A percentile compares a stretch with the other conserved stretches of the same genome.
phyloP scores from a whole-genome alignment of 208 protist genomes.

The Crithidia bombi region DNA sequence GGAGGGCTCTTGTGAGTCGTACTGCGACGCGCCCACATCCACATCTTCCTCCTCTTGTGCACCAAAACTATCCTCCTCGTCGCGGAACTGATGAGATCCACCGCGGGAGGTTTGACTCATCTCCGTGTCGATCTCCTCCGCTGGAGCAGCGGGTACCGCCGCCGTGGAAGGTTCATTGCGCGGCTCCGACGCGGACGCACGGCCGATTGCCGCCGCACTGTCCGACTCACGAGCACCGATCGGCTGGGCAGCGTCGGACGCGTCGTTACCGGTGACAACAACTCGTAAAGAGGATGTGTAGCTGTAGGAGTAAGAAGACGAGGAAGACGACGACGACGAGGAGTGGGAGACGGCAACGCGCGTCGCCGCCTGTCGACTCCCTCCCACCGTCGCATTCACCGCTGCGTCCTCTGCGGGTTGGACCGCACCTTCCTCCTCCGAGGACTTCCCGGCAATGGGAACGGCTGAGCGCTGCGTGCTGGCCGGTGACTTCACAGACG shows the following conservation, averaged over 20 bases:
- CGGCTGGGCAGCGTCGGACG: neutral
- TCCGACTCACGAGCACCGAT: neutral
- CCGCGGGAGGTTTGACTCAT: neutral
- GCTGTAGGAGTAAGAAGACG: neutral
- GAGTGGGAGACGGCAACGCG: neutral
- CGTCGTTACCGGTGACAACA: neutral
- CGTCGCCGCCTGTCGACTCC: neutral
- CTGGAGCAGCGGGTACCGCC: neutral
- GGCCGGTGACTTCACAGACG: neutral
- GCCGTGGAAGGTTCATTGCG: neutral
- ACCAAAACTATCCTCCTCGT: neutral
- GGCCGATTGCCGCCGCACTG: neutral
- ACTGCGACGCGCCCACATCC: neutral
- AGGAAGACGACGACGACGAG: neutral
- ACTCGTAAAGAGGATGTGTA: neutral
- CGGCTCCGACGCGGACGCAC: neutral
- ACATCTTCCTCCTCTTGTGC: neutral
- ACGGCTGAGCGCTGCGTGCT: neutral
- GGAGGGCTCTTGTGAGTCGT: neutral
- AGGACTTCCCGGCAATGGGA: neutral
- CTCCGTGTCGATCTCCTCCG: slow-evolving; percentile 8
- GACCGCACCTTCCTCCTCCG: neutral
- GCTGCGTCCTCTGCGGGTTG: neutral
- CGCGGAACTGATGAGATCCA: neutral
- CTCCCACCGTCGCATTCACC: neutral